A percentile compares a stretch with the other conserved stretches of the same genome.
Evolutionary conservation across 1,284 basidiomycete genomes (phyloP).

Genomic region (Pseudozyma flocculosa): DNA sequence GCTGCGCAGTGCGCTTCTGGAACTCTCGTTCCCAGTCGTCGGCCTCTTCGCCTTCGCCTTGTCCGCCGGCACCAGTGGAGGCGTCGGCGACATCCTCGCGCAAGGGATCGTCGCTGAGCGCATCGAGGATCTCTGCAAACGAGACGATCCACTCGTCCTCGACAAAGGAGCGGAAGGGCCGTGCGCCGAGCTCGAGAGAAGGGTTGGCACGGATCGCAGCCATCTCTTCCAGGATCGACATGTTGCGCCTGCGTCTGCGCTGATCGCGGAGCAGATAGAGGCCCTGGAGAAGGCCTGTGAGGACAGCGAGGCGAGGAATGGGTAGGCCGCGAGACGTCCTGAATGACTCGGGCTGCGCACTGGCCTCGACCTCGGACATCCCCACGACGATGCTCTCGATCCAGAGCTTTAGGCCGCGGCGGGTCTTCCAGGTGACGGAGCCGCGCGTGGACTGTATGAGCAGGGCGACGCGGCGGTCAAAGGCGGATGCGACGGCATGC

Average conservation of each 20-base stretch:
- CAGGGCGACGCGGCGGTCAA: slow-evolving; percentile 40
- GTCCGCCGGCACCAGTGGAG: too few relatives aligned
- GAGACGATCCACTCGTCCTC: slow-evolving; percentile 47
- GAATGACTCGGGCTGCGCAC: slow-evolving; percentile 21
- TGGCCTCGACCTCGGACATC: slow-evolving; percentile 16
- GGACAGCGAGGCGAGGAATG: slow-evolving; percentile 43
- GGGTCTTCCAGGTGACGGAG: slow-evolving; percentile 33
- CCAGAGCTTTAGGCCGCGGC: slow-evolving; percentile 36
- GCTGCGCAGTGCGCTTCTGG: slow-evolving; percentile 26
- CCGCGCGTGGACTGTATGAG: slow-evolving; percentile 27
- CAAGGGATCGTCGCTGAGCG: slow-evolving; percentile 8
- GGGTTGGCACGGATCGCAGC: slow-evolving; percentile 27
- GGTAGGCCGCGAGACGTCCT: slow-evolving; percentile 22
- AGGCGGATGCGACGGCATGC: slow-evolving; percentile 41
- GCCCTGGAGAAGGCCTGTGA: slow-evolving; percentile 47
- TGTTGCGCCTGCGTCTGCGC: slow-evolving; percentile 18
- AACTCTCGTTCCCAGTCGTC: slow-evolving; percentile 39
- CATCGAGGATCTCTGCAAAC: slow-evolving; percentile 41
- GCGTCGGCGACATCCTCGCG: neutral
- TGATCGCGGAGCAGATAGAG: slow-evolving; percentile 41
- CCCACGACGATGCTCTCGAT: slow-evolving; percentile 28
- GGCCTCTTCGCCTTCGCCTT: neutral
- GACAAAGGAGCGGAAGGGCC: slow-evolving; percentile 15
- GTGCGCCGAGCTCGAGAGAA: slow-evolving; percentile 27
- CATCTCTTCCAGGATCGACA: slow-evolving; percentile 36